Conservation (phyloP, 176 grass and related monocot species). For the Leersia perrieri region DNA sequence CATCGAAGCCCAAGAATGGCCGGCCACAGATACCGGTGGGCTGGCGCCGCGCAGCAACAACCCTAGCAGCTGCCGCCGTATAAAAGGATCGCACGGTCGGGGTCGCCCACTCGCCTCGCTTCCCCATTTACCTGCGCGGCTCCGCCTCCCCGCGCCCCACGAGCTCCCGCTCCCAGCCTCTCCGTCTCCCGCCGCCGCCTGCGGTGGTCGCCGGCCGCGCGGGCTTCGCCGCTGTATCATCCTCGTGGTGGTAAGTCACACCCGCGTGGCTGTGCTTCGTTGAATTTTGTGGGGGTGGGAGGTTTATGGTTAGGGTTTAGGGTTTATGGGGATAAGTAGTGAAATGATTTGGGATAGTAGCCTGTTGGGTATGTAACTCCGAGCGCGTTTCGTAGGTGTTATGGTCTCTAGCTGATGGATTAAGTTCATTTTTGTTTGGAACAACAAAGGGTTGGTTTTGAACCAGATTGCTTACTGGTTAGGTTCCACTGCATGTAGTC, state of each 20-base stretch:
- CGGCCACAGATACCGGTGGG: background rate
- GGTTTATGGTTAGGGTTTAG: background rate
- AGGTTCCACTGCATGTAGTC: background rate
- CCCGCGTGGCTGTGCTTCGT: background rate
- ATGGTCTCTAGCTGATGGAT: background rate
- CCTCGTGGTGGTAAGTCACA: background rate
- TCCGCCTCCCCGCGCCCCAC: background rate
- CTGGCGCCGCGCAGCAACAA: background rate
- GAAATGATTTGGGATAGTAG: background rate
- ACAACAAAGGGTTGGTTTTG: background rate
- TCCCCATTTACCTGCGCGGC: background rate
- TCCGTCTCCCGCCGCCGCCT: background rate
- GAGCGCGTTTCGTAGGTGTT: background rate
- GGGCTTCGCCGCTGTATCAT: background rate
- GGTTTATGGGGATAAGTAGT: background rate
- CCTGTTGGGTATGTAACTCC: background rate
- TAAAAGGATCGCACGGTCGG: background rate
- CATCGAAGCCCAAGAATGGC: background rate
- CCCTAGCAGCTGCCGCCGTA: background rate
- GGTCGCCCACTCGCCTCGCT: no score
- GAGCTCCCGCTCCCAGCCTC: background rate
- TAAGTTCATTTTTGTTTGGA: background rate
- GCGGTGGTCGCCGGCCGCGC: background rate
- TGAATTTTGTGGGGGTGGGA: background rate
- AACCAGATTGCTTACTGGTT: background rate